phyloP scores from a whole-genome alignment of 75 land plant species.

The Pseudotsuga menziesii region DNA sequence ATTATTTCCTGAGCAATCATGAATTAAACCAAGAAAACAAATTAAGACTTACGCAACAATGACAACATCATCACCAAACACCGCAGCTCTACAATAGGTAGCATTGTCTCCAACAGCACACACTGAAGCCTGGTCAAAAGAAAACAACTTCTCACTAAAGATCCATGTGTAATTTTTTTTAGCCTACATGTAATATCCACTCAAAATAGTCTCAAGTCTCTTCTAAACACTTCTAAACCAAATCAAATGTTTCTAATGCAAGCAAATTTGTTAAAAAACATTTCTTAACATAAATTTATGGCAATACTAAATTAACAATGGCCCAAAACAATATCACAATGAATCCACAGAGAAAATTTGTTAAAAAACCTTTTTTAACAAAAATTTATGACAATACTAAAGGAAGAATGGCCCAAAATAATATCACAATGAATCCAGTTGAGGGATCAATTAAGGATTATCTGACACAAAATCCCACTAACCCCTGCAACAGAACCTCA shows the following conservation, averaged over 20 bases:
- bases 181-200: not conserved
- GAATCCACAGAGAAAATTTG: too few relatives aligned
- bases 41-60: slow-evolving; percentile 77
- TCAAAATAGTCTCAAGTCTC: not conserved
- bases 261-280: not conserved
- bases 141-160: not conserved
- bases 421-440: not conserved
- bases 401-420: not conserved
- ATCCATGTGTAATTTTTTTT: not conserved
- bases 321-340: not conserved
- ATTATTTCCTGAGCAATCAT: not conserved
- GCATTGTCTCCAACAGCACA: slow-evolving; percentile 88
- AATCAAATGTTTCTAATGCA: not conserved
- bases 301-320: not conserved
- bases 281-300: not conserved
- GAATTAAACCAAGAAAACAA: not conserved
- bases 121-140: slow-evolving; percentile 51
- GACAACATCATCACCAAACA: slow-evolving; percentile 89
- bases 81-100: slow-evolving; percentile 58
- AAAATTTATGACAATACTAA: not conserved
- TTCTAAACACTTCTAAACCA: not conserved
- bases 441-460: too few relatives aligned
- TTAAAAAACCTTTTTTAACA: not conserved
- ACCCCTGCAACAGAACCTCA: not conserved
- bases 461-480: not conserved